These are phyloP conservation scores for Raphanus raphanistrum DNA, from an alignment of 345 rosid genomes.

Conservation along the genomic window DNA sequence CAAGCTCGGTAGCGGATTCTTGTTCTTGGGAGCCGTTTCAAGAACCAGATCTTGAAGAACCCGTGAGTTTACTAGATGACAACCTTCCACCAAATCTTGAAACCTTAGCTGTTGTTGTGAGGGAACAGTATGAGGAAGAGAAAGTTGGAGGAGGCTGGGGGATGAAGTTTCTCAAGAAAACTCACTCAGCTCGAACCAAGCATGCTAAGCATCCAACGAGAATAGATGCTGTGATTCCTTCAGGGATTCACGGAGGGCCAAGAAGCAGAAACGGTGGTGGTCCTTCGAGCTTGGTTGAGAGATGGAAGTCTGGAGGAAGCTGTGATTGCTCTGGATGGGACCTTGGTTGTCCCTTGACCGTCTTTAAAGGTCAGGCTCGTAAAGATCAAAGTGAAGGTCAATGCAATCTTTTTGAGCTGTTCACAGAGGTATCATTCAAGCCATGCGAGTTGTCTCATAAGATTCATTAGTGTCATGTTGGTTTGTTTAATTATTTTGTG, in stretches of 20 bases:
- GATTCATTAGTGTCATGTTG: not conserved
- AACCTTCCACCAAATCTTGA: slow-evolving; percentile 69
- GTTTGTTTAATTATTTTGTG: not conserved
- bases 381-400: slow-evolving; percentile 47
- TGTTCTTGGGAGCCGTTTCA: slow-evolving; percentile 53
- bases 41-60: slow-evolving; percentile 41
- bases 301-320: slow-evolving; percentile 92
- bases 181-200: slow-evolving; percentile 26
- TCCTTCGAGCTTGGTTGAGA: slow-evolving; percentile 70
- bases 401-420: slow-evolving; percentile 66
- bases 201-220: slow-evolving; percentile 43
- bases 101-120: slow-evolving; percentile 73
- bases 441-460: not conserved
- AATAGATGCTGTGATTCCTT: slow-evolving; percentile 74
- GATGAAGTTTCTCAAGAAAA: slow-evolving; percentile 76
- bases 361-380: slow-evolving; percentile 50
- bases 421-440: slow-evolving; percentile 57
- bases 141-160: slow-evolving; percentile 82
- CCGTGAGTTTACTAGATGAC: slow-evolving; percentile 44
- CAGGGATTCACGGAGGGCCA: slow-evolving; percentile 89
- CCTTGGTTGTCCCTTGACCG: slow-evolving; percentile 71
- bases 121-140: slow-evolving; percentile 45
- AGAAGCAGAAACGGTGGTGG: slow-evolving; percentile 62
- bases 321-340: slow-evolving; percentile 99
- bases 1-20: slow-evolving; percentile 50